Evolutionary conservation across 169 alveolate species (phyloP), one percentile per base, ranked within the genome.

Genomic region (Cryptosporidium sp.): DNA sequence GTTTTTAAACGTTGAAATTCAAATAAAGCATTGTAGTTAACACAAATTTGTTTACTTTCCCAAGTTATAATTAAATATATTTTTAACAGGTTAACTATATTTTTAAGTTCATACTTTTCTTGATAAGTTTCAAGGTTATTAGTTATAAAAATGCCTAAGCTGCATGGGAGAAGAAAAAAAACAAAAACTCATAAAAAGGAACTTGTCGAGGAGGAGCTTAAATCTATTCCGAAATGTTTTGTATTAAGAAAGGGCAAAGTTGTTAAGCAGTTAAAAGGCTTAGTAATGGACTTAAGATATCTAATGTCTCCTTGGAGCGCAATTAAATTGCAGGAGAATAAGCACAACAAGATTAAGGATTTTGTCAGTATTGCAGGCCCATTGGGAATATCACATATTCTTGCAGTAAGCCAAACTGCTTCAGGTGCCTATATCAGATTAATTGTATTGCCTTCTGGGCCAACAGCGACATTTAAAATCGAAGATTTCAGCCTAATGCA

Each of bases 271-370:
- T 53, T 75, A 31, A 68, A 91, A 33, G 70, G 39, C 53, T 72
- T 92, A n/a, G 93, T 91, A 12, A 75, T 73, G 67, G 94, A 92
- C 44, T 58, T 91, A 69, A 85, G 94, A 48, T 39, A 35, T 68
- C 61, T 92, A 35, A 85, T 92, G 94, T 68, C 91, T 58, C 94
- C 94, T 0, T 75, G 86, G 85, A 70, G 92, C 37, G 87, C 91
- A 29, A 53, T 61, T 14, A 84, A 60, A 37, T 75, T 92, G 16
- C 65, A 84, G 71, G 94, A 92, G 61, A 70, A 44, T 23, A 56
- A 80, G 53, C 35, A 51, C 44, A 85, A 85, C 72, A 92, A 85
- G 58, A 70, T 52, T 21, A 84, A 84, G 44, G 94, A 92, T 67
- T 92, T 85, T 70, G 53, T 91, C 6, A 68, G 85, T 33, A 85